These are phyloP conservation scores for Phytophthora agathidicida DNA, from an alignment of 352 stramenopile species.

Conservation along the genomic window DNA sequence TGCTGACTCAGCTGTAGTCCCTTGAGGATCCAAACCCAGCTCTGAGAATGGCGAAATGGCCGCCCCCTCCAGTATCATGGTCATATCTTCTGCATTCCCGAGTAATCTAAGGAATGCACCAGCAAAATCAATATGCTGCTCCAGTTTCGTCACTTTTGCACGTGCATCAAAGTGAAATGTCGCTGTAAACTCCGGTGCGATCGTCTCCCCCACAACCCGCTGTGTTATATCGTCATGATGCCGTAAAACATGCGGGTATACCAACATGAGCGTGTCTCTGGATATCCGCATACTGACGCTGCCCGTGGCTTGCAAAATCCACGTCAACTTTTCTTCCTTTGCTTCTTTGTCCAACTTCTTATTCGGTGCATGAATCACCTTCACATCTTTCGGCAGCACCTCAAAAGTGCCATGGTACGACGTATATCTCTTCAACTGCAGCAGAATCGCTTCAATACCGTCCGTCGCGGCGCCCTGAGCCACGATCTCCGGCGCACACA, in stretches of 20 bases:
- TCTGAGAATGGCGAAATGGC: constrained; percentile 65
- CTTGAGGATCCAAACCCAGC: constrained; percentile 63
- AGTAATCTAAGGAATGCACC: constrained; percentile 60
- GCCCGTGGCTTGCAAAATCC: constrained; percentile 43
- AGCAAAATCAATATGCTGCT: constrained; percentile 63
- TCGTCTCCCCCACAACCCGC: constrained; percentile 62
- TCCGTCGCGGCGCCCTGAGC: constrained; percentile 40
- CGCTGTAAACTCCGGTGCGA: constrained; percentile 53
- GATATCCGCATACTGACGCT: constrained; percentile 59
- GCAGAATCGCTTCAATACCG: constrained; percentile 44
- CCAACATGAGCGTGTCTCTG: constrained; percentile 69
- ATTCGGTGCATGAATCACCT: constrained; percentile 35
- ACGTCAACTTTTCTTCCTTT: constrained; percentile 29
- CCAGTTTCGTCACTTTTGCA: constrained; percentile 60
- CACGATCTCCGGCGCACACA: constrained; percentile 42
- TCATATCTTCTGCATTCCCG: constrained; percentile 33
- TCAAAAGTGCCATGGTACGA: constrained; percentile 71
- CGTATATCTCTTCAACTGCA: constrained; percentile 74
- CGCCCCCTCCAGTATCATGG: constrained; percentile 43
- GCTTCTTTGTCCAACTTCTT: constrained; percentile 2
- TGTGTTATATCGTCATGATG: constrained; percentile 54
- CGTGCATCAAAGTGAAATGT: constrained; percentile 62
- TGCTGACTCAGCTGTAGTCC: constrained; percentile 35
- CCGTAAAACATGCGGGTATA: constrained; percentile 69
- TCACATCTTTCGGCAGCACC: constrained; percentile 22